Evolutionary conservation across 2,329 filamentous ascomycete species (phyloP), one percentile per base, ranked within the genome.

Genomic region (Alternaria ventricosa): DNA sequence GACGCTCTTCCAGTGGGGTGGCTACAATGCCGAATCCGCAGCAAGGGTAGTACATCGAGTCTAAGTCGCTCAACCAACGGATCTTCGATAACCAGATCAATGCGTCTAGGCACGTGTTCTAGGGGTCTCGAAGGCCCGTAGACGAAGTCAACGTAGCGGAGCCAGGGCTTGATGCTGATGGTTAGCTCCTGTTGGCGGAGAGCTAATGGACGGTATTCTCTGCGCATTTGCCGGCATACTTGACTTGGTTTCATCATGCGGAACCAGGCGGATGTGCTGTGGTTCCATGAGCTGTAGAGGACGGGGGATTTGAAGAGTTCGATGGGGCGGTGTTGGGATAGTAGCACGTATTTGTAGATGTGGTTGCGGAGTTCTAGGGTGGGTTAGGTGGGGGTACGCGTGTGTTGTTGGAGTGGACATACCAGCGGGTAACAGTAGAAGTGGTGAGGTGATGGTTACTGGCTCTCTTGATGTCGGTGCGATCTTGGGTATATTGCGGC

Each of bases 61-160:
- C n/a, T 41, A 4, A 41, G 3, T 3, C n/a, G 36, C 36, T 41
- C 36, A 6, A 11, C 9, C n/a, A 41, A 41, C 9, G 15, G 36
- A 41, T 41, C 36, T 2, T 41, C 36, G 36, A 41, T 41, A 18
- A 41, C 9, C 8, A 41, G 9, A 6, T 41, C 36, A 11, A 41
- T 6, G 1, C 36, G 36, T 18, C n/a, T 41, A 18, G 36, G 36
- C 36, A 41, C 36, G n/a, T 41, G n/a, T 11, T 10, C 36, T 10
- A 41, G 2, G 0, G 36, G n/a, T 0, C 36, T 0, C 0, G 2
- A 41, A 5, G 9, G 5, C 15, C 36, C 36, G 36, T 41, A 41
- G 0, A 18, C 36, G 5, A 41, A 41, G 9, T 41, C 36, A 1
- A 41, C 36, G 36, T 41, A 41, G 9, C 36, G 36, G 36, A 41